These are phyloP conservation scores for Quercus lobata DNA, from an alignment of 331 rosid species.

Conservation along the genomic window DNA sequence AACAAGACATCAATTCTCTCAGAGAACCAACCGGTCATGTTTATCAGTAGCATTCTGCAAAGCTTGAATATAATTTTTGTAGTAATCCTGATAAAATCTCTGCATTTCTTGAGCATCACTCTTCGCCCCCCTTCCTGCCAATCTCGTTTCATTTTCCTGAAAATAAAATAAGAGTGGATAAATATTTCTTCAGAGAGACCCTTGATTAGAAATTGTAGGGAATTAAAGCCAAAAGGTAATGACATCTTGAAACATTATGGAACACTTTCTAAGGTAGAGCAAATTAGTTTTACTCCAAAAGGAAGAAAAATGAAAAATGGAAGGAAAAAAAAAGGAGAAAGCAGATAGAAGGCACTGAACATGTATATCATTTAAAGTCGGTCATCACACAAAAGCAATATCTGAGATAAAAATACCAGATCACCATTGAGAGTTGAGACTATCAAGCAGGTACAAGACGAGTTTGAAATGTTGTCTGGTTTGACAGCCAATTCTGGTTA, in stretches of 20 bases:
- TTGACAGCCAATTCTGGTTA: too few relatives aligned
- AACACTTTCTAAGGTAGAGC: not conserved
- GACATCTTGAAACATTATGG: not conserved
- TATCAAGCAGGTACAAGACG: too few relatives aligned
- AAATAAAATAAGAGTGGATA: not conserved
- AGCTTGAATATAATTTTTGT: constrained; percentile 50
- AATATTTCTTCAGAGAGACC: constrained; percentile 8
- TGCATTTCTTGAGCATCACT: constrained; percentile 70
- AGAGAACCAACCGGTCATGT: constrained; percentile 52
- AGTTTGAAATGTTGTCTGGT: too few relatives aligned
- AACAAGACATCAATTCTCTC: constrained; percentile 7
- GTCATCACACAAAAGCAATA: too few relatives aligned
- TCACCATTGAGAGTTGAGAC: too few relatives aligned
- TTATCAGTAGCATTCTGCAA: constrained; percentile 41
- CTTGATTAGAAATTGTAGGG: not conserved
- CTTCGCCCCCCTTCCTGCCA: constrained; percentile 42
- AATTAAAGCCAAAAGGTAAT: not conserved
- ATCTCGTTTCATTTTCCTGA: constrained; percentile 56
- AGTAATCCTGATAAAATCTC: constrained; percentile 49
- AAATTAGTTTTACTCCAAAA: not conserved
- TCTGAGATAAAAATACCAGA: too few relatives aligned
- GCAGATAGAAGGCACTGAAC: too few relatives aligned
- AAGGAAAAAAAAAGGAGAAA: too few relatives aligned
- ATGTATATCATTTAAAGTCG: too few relatives aligned
- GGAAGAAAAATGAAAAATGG: not conserved